Base-by-base conservation (phyloP, 192 early-diverging fungal genomes). In the Coemansia sp. region DNA sequence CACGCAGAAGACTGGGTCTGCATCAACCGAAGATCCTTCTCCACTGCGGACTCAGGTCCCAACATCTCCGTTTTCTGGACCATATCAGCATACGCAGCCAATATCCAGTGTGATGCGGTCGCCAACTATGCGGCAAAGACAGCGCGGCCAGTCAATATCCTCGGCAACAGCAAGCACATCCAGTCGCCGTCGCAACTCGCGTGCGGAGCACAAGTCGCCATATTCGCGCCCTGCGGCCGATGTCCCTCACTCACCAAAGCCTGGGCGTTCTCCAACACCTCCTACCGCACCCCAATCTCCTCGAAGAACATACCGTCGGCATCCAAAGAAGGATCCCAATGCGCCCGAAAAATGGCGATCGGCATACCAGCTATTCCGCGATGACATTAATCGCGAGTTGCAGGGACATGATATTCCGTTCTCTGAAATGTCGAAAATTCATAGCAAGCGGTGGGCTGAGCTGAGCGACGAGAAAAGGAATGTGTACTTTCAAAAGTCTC, bases 291-390 rank as follows among this genome's bases (percentile, higher is more conserved):
- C 69, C 4, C 69, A 64, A 37, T 66, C 70, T 1, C 67, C 69
- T 9, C 57, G 61, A 25, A 53, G 76, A 25, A 79, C 65, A 3
- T 79, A 79, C 38, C 70, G 67, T 17, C 54, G 76, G 3, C 76
- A 79, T 21, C 76, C 76, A 11, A 79, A 79, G 21, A 79, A 79
- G 40, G 76, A 79, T 17, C 61, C 60, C 2, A 72, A 73, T 21
- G 76, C 70, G 4, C 76, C 76, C 9, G 76, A 72, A 33, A 79
- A 79, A 49, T 79, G 76, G 76, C 44, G 67, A 23, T 79, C 76
- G 11, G 76, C 76, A 9, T 79, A 79, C 57, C 76, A 79, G 67
- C 52, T 79, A n/a, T 79, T 79, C 37, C 65, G 76, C 9, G 76
- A 79, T 40, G 76, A 79, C 19, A 62, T 79, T 12, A 73, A 79